Percentiles rank a stretch among this genome's conserved stretches.
Evolutionary conservation across 2,329 filamentous ascomycete species (phyloP).

Genomic region (Trichoderma sp.): DNA sequence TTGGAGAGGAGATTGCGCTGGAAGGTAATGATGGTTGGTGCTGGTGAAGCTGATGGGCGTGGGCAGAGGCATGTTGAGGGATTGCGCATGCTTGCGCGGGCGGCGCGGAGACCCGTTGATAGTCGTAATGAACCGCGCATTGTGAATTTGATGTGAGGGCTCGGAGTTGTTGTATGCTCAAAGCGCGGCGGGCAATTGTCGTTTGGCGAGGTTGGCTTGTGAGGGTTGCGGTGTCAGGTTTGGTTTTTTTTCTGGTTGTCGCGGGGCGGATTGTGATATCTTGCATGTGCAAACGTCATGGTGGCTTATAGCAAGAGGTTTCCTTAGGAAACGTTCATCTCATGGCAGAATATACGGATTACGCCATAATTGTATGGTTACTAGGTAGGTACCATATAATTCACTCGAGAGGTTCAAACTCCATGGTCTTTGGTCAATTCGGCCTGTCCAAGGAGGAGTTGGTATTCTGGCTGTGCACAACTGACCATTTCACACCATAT

Average conservation of each 20-base stretch:
- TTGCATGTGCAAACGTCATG: conserved; percentile 25
- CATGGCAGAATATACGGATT: not conserved
- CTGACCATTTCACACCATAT: not conserved
- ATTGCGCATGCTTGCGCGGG: conserved; percentile 31
- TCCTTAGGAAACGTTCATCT: not conserved
- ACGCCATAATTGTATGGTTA: not conserved
- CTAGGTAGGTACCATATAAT: too few relatives aligned
- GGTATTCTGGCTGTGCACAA: not conserved
- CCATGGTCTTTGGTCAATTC: not conserved
- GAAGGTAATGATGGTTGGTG: not conserved
- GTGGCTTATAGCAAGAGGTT: conserved; percentile 2
- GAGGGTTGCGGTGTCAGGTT: conserved; percentile 17
- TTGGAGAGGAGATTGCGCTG: not conserved
- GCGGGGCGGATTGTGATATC: conserved; percentile 20
- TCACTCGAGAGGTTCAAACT: too few relatives aligned
- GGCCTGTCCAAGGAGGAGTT: not conserved
- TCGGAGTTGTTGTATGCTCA: not conserved
- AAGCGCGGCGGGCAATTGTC: not conserved
- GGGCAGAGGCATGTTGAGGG: not conserved
- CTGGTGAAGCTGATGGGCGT: not conserved
- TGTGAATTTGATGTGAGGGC: not conserved
- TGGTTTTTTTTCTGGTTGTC: conserved; percentile 10
- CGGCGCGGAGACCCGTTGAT: conserved; percentile 31
- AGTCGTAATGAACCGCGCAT: conserved; percentile 34
- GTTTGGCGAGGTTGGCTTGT: not conserved